Evolutionary conservation across 306 rosid species (phyloP), one percentile per base, ranked within the genome.

Genomic region (Oxytropis ochrocephala): DNA sequence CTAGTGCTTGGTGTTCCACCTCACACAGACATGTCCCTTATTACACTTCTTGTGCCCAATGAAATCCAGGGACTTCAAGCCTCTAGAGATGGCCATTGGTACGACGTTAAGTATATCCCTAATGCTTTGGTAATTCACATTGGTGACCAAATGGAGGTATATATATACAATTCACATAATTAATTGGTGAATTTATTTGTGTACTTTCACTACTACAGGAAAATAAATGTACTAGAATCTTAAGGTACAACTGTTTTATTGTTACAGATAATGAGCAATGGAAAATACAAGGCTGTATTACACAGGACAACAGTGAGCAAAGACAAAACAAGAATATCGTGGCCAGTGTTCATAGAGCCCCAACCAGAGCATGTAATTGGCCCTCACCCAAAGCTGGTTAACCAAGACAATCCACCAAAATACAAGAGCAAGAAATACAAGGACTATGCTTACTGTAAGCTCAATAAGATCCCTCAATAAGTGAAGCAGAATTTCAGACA

Each of bases 311-410:
- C 85, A 0, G 95, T 88, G 82, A 72, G 80, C 57, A 84, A 79
- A 48, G 80, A 77, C 0, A 12, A 74, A 73, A 75, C 90, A 35
- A 88, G 92, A 75, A 86, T 90, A 62, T 90, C 97, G 0, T 88
- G 95, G 90, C 89, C 95, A 1, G 90, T 91, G 48, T 88, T 88
- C 82, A 65, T 91, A 70, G 90, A 91, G 44, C 95, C 97, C 1
- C 84, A 88, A 3, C 1, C 70, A 0, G 81, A 84, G 12, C 77
- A 63, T 0, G 65, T 30, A 16, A 80, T 88, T n/a, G 95, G 92
- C 7, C 95, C 97, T 41, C 64, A 77, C 19, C 86, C 86, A 3
- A 71, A 68, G 60, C 72, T 86, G 11, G 64, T 84, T n/a, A 39
- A 69, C 59, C 53, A 79, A 36, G 75, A 83, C 0, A 88, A 84